A percentile compares a stretch with the other conserved stretches of the same genome.
Conservation (phyloP, 345 rosid genomes). For the Orychophragmus violaceus region DNA sequence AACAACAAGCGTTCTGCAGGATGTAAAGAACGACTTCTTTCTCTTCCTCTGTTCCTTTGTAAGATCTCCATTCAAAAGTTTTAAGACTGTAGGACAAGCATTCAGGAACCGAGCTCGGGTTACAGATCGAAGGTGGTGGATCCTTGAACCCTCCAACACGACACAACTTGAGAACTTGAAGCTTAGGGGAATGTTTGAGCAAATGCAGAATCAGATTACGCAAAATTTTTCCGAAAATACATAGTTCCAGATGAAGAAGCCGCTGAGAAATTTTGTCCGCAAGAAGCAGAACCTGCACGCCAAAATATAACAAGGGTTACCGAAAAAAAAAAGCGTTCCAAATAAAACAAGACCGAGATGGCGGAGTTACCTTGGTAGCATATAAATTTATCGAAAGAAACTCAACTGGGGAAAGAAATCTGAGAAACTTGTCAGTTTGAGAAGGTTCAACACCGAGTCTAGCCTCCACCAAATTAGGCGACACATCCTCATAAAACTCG, state of each 20-base stretch:
- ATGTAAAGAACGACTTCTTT: not conserved
- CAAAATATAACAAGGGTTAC: not conserved
- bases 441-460: not conserved
- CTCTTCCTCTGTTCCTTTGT: not conserved
- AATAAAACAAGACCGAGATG: not conserved
- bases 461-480: not conserved
- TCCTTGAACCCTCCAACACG: not conserved
- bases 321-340: not conserved
- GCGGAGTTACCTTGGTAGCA: slow-evolving; percentile 1
- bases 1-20: not conserved
- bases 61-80: not conserved
- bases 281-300: not conserved
- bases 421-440: not conserved
- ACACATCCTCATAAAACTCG: not conserved
- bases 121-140: not conserved
- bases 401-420: not conserved
- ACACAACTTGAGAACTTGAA: not conserved
- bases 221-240: not conserved
- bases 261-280: not conserved
- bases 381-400: not conserved
- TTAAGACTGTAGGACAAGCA: not conserved
- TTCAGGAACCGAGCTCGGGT: not conserved
- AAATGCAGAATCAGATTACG: not conserved
- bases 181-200: not conserved
- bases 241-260: not conserved